Conservation (phyloP, 345 rosid genomes). For the Acer campestre region DNA sequence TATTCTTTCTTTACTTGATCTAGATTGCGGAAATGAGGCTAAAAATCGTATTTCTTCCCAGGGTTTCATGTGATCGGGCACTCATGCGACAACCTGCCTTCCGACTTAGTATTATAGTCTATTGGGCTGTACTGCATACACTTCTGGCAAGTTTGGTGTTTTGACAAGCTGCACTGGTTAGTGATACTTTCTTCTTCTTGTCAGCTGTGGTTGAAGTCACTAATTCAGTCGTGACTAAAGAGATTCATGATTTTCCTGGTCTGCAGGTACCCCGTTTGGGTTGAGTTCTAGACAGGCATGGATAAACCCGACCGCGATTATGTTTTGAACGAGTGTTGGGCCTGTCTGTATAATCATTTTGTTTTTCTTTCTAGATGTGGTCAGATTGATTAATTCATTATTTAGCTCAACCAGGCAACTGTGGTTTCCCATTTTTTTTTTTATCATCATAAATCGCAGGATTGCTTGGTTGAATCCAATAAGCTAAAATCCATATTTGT, state of each 20-base stretch:
- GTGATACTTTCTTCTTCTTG: constrained; percentile 18
- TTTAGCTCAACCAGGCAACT: constrained; percentile 44
- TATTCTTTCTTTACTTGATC: constrained; percentile 1
- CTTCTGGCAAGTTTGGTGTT: constrained; percentile 70
- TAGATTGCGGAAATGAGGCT: constrained; percentile 1
- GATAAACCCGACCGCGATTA: constrained; percentile 4
- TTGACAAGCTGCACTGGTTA: constrained; percentile 49
- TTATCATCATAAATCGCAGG: constrained; percentile 33
- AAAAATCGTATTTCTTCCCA: constrained; percentile 24
- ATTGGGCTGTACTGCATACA: constrained; percentile 90
- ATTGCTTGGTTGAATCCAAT: constrained; percentile 43
- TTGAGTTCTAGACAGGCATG: constrained; percentile 11
- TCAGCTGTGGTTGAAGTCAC: background rate
- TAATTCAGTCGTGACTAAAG: background rate
- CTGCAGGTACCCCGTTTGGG: constrained; percentile 29
- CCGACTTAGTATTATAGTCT: constrained; percentile 78
- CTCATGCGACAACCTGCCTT: constrained; percentile 89
- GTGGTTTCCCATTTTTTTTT: constrained; percentile 37
- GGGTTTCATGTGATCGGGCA: constrained; percentile 97
- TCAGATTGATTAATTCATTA: constrained; percentile 34
- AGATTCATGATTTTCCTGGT: constrained; percentile 5
- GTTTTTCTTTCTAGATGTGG: constrained; percentile 13
- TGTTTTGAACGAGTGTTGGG: background rate
- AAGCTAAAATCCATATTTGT: constrained; percentile 14
- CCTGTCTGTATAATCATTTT: background rate